Evolutionary conservation across 2,329 filamentous ascomycete genomes (phyloP), one percentile per base, ranked within the genome.

Genomic region (Elsinoe fawcettii): DNA sequence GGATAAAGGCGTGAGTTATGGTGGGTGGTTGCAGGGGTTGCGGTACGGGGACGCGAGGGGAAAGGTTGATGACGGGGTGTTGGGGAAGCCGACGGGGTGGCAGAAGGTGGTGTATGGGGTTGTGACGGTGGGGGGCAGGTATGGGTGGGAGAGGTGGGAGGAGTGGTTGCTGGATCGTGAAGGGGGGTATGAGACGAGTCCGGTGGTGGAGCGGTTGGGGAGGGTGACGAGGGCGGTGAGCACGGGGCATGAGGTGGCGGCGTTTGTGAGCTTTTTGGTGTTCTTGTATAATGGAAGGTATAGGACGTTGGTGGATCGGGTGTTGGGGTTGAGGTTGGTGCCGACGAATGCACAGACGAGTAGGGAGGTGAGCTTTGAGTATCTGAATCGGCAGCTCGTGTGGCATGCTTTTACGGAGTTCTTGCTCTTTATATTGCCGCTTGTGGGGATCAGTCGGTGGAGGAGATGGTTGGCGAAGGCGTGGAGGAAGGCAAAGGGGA

Each of bases 321-420:
- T 93, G 9, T 76, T 99, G 56, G 81, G 88, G 59, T 85, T 99
- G 71, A 85, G 92, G 57, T 81, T 99, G 44, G 87, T 90, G 2
- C 87, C 93, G 6, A 87, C 88, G 4, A 91, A 87, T 2, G 90
- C 83, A 66, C 88, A 95, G 68, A 87, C 95, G 62, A 89, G 84
- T 68, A 82, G 92, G 30, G 90, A 97, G 71, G 91, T 99, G 23
- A 95, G 89, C 1, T 97, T 99, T 69, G 93, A 99, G 73, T 97
- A 96, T 67, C 82, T 97, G 51, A 99, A 99, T 70, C 85, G 93
- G 49, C 93, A 99, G 73, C 83, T 99, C 9, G 93, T 99, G 36
- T 99, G 93, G 93, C 93, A 99, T 73, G 93, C 93, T n/a, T 96
- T 99, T 66, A 99, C 93, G 23, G 93, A 99, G 70, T 99, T 99